phyloP scores from a whole-genome alignment of 768 basidiomycete genomes.

The Boletus edulis region DNA sequence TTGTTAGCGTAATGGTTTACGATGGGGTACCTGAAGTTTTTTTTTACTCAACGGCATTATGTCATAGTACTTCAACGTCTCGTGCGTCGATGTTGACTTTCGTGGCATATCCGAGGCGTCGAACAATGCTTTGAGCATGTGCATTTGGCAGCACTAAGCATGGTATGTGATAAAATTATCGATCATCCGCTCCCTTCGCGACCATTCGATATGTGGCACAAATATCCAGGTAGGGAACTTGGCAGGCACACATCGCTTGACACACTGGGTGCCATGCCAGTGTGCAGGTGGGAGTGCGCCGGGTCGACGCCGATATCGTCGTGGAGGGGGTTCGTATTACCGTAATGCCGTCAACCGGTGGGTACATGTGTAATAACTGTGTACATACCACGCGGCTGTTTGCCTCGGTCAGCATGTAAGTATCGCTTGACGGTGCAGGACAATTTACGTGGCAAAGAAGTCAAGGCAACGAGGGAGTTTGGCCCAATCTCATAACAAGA shows the following conservation, averaged over 20 bases:
- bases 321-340: neutral
- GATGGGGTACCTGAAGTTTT: conserved; percentile 9
- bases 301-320: neutral
- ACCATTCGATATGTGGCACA: no score
- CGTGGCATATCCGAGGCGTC: no score
- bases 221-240: no score
- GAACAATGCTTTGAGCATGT: no score
- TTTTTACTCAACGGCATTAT: neutral
- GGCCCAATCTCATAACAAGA: neutral
- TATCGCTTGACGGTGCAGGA: neutral
- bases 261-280: neutral
- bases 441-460: conserved; percentile 12
- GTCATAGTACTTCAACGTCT: no score
- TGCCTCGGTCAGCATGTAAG: conserved; percentile 9
- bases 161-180: no score
- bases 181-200: no score
- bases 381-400: neutral
- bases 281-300: neutral
- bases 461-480: conserved; percentile 9
- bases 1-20: conserved; percentile 16
- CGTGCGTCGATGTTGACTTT: no score
- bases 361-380: neutral
- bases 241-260: neutral
- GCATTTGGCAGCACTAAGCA: no score
- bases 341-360: conserved; percentile 9